Base-by-base conservation (phyloP, 2,329 filamentous ascomycete species). In the Fusarium sp. region DNA sequence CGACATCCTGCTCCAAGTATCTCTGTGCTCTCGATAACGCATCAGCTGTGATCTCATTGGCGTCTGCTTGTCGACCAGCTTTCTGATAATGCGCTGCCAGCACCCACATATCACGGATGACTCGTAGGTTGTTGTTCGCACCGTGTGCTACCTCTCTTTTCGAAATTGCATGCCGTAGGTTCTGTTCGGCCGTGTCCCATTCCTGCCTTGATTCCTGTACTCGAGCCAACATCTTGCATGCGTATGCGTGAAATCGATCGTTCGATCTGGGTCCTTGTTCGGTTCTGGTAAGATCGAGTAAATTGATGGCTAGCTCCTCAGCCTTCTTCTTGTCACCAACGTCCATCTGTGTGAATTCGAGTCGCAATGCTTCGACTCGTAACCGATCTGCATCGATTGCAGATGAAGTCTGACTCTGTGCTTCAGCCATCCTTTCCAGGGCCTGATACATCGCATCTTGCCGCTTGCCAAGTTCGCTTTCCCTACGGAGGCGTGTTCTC, bases 301-400 rank as follows among this genome's bases (percentile, higher is more conserved):
- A 49, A 33, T 75, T 68, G 35, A 76, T 35, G 4, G 81, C 82
- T 38, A 83, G 67, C 36, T 77, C 41, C 66, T 83, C 81, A 3
- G 82, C 82, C 49, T 76, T 77, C 13, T 63, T 70, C 56, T 73
- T 77, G 57, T 83, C 79, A 11, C 75, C 80, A 11, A 83, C 70
- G 36, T 83, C 82, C 82, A 83, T 83, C 55, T 83, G 82, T 13
- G 82, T 83, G 49, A 82, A 83, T 57, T 83, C 82, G 4, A 83
- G 74, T 66, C 77, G 74, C 28, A 83, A 68, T 6, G 82, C 82
- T 54, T 82, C 79, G 18, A 82, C 75, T 38, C 82, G 75, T 24
- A 83, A 55, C 28, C 61, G 72, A 38, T 81, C 78, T 13, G 79
- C 70, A 28, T 74, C 71, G 44, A 69, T 65, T 13, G 66, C 71